Evolutionary conservation across 306 rosid species (phyloP), one percentile per base, ranked within the genome.

Genomic region (Gastrolobium villosum): DNA sequence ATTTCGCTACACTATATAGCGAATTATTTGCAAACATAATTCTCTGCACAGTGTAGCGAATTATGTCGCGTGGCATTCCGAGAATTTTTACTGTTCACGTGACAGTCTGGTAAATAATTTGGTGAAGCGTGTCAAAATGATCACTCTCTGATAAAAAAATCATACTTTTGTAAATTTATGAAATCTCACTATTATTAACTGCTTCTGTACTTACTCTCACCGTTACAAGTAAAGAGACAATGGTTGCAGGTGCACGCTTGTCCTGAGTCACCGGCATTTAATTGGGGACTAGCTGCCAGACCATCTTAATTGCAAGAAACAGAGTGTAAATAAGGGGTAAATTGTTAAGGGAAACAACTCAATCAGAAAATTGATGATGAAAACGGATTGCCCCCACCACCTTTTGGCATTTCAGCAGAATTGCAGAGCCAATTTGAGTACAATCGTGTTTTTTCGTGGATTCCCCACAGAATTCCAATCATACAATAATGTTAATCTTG

Each of bases 311-410:
- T 41, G 70, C 54, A 67, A 49, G 74, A 66, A n/a, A 53, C 5
- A n/a, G 11, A 39, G 53, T 4, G 65, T 46, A 63, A 62, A 32
- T 8, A 53, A 40, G 3, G 64, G 49, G 26, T 75, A 11, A 53
- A 75, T 75, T 68, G 49, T 46, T 60, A 77, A 62, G 36, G 32
- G 72, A 70, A 65, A 76, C 64, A 65, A 54, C 50, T 65, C 43
- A 63, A 44, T 79, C 62, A 78, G 77, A 81, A 81, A 65, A 20
- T 61, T 63, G 67, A 65, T 62, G 59, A 50, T 6, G 64, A n/a
- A 63, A 40, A 39, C 5, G 77, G 72, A 50, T 5, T 46, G 71
- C 39, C 79, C 83, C 82, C 46, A 78, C 77, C 54, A 3, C 37
- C 65, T n/a, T 67, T 26, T 49, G 44, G n/a, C 37, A 53, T 26